phyloP scores from a whole-genome alignment of 2,329 filamentous ascomycete species.

The Fonsecaea multimorphosa region DNA sequence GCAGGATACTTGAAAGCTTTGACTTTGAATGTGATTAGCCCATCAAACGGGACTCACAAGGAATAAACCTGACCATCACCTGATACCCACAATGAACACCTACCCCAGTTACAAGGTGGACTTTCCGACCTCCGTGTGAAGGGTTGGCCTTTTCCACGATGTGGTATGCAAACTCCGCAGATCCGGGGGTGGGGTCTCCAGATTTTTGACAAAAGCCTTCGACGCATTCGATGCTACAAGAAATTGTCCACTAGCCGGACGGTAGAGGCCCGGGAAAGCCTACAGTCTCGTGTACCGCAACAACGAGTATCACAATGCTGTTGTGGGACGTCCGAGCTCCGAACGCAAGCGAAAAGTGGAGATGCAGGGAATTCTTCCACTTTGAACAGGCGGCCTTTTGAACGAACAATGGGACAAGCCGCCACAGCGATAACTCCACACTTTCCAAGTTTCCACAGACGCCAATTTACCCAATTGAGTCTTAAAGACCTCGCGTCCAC shows the following conservation, averaged over 20 bases:
- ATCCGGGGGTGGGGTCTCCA: slow-evolving; percentile 2
- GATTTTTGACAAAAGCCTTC: background rate
- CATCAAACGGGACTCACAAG: background rate
- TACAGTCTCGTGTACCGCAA: background rate
- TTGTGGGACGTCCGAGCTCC: slow-evolving; percentile 27
- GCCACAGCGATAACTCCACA: background rate
- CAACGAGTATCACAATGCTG: background rate
- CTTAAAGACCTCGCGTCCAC: background rate
- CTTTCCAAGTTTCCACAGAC: background rate
- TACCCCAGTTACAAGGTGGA: background rate
- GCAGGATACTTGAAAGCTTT: slow-evolving; percentile 32
- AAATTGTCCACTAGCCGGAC: background rate
- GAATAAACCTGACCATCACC: background rate
- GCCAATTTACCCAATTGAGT: background rate
- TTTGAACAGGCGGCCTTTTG: background rate
- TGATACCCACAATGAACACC: background rate
- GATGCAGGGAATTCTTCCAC: slow-evolving; percentile 1
- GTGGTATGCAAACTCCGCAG: slow-evolving; percentile 12
- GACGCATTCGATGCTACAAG: background rate
- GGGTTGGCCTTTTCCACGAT: background rate
- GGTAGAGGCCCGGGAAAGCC: background rate
- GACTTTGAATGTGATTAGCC: slow-evolving; percentile 24
- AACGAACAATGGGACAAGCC: background rate
- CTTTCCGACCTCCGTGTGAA: background rate
- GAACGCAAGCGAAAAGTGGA: slow-evolving; percentile 3